Percentiles rank a stretch among this genome's conserved stretches.
Conservation (phyloP, 2,329 filamentous ascomycete species). For the Clonostachys solani region DNA sequence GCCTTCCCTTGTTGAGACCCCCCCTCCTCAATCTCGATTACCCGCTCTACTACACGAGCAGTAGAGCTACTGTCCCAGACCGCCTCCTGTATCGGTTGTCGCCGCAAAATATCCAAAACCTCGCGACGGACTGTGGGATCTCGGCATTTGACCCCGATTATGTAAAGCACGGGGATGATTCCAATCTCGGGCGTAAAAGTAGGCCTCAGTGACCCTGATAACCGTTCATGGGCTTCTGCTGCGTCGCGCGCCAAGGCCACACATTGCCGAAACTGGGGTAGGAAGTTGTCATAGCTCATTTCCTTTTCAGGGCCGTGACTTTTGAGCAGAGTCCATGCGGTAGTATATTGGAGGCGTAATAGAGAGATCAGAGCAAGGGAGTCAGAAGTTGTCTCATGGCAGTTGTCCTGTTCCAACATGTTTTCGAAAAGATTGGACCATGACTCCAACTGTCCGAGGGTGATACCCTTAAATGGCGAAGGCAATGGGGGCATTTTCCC, state of each 20-base stretch:
- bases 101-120: slow-evolving; percentile 15
- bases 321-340: slow-evolving; percentile 16
- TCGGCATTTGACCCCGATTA: slow-evolving; percentile 27
- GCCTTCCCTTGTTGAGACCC: slow-evolving; percentile 4
- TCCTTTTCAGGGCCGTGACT: slow-evolving; percentile 15
- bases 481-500: slow-evolving; percentile 4
- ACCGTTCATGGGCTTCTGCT: slow-evolving; percentile 11
- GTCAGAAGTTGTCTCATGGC: slow-evolving; percentile 4
- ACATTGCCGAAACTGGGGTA: slow-evolving; percentile 20
- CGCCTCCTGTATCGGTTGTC: slow-evolving; percentile 19
- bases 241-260: slow-evolving; percentile 13
- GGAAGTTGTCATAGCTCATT: slow-evolving; percentile 19
- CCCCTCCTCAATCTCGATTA: slow-evolving; percentile 28
- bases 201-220: slow-evolving; percentile 11
- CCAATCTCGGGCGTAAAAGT: slow-evolving; percentile 26
- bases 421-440: slow-evolving; percentile 19
- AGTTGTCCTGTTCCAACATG: slow-evolving; percentile 10
- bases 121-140: slow-evolving; percentile 22
- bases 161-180: slow-evolving; percentile 23
- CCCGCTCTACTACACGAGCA: slow-evolving; percentile 19
- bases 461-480: slow-evolving; percentile 3
- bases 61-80: slow-evolving; percentile 24
- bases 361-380: slow-evolving; percentile 13
- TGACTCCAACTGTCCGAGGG: slow-evolving; percentile 13
- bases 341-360: slow-evolving; percentile 22